phyloP scores from a whole-genome alignment of 2,329 filamentous ascomycete genomes.

The Pseudogymnoascus sp. region DNA sequence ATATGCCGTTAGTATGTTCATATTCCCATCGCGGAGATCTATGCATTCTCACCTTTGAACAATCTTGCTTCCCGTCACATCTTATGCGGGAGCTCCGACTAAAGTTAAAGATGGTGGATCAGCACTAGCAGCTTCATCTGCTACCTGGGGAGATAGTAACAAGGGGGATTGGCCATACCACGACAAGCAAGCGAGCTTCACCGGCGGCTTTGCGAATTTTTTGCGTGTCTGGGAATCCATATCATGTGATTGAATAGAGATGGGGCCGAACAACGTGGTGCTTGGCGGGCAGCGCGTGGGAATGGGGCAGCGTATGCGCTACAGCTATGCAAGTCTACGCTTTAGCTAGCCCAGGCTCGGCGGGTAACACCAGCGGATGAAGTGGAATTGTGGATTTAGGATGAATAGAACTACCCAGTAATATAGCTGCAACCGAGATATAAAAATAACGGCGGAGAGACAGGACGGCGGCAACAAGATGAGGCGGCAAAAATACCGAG shows the following conservation, averaged over 20 bases:
- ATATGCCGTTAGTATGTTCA: conserved; percentile 13
- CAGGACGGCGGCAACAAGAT: background rate
- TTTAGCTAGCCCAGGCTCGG: background rate
- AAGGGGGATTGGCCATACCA: conserved; percentile 34
- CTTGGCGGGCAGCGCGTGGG: background rate
- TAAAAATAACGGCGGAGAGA: background rate
- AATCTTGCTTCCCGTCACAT: conserved; percentile 40
- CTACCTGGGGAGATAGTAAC: background rate
- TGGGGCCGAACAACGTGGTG: background rate
- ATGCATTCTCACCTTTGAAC: conserved; percentile 34
- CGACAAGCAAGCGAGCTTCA: conserved; percentile 44
- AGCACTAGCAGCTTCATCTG: background rate
- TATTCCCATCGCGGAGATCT: conserved; percentile 8
- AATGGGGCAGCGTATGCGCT: background rate
- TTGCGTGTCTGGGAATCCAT: conserved; percentile 15
- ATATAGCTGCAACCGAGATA: background rate
- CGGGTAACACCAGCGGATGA: background rate
- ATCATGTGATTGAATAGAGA: background rate
- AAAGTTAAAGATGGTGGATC: conserved; percentile 13
- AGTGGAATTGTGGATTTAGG: background rate
- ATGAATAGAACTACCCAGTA: background rate
- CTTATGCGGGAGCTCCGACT: conserved; percentile 40
- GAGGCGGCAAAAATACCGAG: background rate
- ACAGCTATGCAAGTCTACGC: conserved; percentile 1
- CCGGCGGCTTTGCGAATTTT: conserved; percentile 34